Conservation (phyloP, 2,329 filamentous ascomycete genomes). For the Apiospora phragmitis region DNA sequence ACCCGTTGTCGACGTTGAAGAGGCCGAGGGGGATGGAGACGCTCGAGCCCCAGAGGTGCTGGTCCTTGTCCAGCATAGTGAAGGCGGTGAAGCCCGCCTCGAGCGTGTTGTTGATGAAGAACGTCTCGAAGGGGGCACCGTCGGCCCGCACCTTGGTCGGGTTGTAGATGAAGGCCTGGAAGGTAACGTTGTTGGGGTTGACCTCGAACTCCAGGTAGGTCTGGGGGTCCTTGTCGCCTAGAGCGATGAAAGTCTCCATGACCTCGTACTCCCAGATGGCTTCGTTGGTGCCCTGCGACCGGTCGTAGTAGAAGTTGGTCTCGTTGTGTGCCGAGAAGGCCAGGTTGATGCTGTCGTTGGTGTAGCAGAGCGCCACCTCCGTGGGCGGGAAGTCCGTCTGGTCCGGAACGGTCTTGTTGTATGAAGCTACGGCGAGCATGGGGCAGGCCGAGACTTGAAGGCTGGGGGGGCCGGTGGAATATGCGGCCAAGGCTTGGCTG, state of each 20-base stretch:
- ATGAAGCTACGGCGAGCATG: constrained; percentile 36
- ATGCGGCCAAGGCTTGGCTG: background rate
- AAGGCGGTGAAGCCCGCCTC: constrained; percentile 41
- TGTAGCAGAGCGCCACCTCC: constrained; percentile 48
- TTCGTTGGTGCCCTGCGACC: constrained; percentile 43
- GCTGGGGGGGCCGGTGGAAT: constrained; percentile 21
- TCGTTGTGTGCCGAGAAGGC: constrained; percentile 47
- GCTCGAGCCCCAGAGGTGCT: constrained; percentile 41
- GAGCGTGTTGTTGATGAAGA: constrained; percentile 40
- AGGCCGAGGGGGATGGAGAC: constrained; percentile 46
- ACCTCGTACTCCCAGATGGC: constrained; percentile 51
- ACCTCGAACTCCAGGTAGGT: constrained; percentile 54
- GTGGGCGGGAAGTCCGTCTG: constrained; percentile 42
- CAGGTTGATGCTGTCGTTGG: constrained; percentile 38
- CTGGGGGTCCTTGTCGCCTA: constrained; percentile 45
- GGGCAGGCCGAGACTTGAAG: constrained; percentile 42
- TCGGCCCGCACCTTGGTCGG: constrained; percentile 44
- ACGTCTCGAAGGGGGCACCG: constrained; percentile 44
- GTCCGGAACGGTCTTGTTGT: constrained; percentile 43
- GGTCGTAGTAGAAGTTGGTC: constrained; percentile 47
- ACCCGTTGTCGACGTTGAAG: constrained; percentile 48
- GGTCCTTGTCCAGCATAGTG: constrained; percentile 39
- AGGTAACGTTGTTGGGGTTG: constrained; percentile 51
- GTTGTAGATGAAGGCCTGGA: constrained; percentile 53
- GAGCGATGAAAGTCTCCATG: constrained; percentile 51